Evolutionary conservation across 2,329 filamentous ascomycete genomes (phyloP).

Genomic region (Fusarium sp.): DNA sequence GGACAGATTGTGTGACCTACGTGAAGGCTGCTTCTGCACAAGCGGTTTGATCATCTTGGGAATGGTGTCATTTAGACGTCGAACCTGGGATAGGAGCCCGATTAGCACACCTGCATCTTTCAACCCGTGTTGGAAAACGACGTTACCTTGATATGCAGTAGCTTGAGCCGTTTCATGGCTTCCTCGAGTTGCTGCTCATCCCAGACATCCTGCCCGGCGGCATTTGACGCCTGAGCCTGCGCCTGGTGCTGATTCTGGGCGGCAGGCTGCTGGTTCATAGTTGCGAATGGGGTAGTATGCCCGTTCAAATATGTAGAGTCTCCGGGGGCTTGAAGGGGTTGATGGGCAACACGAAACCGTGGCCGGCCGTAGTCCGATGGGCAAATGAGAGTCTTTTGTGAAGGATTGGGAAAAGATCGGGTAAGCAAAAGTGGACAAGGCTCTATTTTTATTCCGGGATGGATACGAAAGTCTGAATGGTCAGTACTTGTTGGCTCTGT

Average conservation of each 20-base stretch:
- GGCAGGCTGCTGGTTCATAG: conserved; percentile 41
- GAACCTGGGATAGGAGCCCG: conserved; percentile 43
- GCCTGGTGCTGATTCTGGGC: conserved; percentile 28
- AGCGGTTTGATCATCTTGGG: conserved; percentile 60
- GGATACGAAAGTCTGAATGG: conserved; percentile 3
- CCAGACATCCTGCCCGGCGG: conserved; percentile 49
- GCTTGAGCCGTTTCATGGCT: conserved; percentile 62
- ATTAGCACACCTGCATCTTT: conserved; percentile 37
- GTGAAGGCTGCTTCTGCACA: conserved; percentile 59
- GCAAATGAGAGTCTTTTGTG: conserved; percentile 14
- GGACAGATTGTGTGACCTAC: conserved; percentile 53
- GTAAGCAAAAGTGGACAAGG: conserved; percentile 19
- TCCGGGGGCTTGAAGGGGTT: conserved; percentile 11
- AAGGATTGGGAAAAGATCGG: conserved; percentile 14
- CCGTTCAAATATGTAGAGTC: conserved; percentile 7
- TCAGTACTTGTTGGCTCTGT: conserved; percentile 5
- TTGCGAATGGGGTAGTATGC: conserved; percentile 14
- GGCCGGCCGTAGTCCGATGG: conserved; percentile 13
- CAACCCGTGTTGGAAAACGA: conserved; percentile 8
- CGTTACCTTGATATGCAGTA: conserved; percentile 65
- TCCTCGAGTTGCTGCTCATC: conserved; percentile 63
- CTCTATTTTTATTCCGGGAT: conserved; percentile 23
- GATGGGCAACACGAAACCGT: conserved; percentile 32
- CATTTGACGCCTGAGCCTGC: conserved; percentile 33
- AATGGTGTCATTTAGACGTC: conserved; percentile 52